Base-by-base conservation (phyloP, 805 yeast species). In the Candida loeiensis region DNA sequence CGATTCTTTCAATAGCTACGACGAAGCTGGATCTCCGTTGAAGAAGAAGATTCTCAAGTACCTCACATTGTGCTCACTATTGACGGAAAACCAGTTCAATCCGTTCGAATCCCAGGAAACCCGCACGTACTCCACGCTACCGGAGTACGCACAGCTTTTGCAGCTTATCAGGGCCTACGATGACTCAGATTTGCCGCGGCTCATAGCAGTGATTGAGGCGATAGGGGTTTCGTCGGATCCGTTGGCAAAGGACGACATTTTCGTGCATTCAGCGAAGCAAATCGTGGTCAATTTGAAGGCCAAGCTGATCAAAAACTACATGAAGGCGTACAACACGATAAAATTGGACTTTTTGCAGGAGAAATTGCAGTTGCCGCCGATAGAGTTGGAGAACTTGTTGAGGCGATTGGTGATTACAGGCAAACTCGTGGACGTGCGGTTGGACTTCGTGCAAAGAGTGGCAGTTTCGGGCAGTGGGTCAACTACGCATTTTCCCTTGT, bases 91-190 rank as follows among this genome's bases (percentile, higher is more conserved):
- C 32, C 81, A 77, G 45, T 76, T 84, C 39, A 79, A 81, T 50
- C 86, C 87, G 2, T 82, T 84, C 50, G 84, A 80, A 46, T 76
- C 86, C 0, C 85, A 79, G 51, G 91, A 84, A 56, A 80, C 85
- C 1, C 73, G 72, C 49, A 76, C 80, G 5, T 79, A 75, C 53
- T 46, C 61, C 34, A 41, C 55, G 48, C 44, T 66, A 32, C 54
- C 50, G 6, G 69, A 63, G 38, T 64, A 53, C 34, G 37, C 52
- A 21, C 53, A 55, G 30, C 51, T 69, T 26, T 48, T 64, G 3
- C 29, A 35, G 6, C 45, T 68, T 25, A 58, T 62, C 5, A 53
- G 58, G 20, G 55, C 58, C 4, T 66, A 63, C 40, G 64, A 64
- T 38, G 56, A 55, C 9, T 45, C 56, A 11, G 55, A 61, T 43